A percentile compares a stretch with the other conserved stretches of the same genome.
phyloP scores from a whole-genome alignment of 257 asterid species.

The Petunia axillaris region DNA sequence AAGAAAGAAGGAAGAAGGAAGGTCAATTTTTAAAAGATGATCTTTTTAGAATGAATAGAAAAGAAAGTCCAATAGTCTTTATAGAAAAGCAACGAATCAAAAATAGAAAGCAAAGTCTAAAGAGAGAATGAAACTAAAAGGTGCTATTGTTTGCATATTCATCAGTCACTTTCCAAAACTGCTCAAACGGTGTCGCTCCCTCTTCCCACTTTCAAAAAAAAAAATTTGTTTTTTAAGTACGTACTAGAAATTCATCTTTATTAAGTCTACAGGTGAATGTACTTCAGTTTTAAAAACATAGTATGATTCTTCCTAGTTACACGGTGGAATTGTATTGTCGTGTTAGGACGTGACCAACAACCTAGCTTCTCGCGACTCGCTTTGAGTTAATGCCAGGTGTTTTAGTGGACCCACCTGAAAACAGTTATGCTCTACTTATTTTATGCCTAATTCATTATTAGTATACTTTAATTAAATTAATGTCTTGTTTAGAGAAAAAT shows the following conservation, averaged over 20 bases:
- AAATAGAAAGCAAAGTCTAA: constrained; percentile 35
- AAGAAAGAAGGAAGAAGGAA: neutral
- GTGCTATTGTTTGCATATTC: constrained; percentile 21
- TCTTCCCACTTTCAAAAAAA: neutral
- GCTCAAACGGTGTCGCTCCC: constrained; percentile 43
- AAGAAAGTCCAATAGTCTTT: constrained; percentile 34
- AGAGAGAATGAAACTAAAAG: constrained; percentile 51
- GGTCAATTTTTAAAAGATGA: constrained; percentile 2
- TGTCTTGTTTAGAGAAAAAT: neutral
- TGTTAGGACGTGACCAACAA: constrained; percentile 23
- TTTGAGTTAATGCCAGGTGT: neutral
- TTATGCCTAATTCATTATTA: neutral
- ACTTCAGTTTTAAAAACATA: no score
- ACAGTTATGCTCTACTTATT: neutral
- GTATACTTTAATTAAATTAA: neutral
- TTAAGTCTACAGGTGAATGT: no score
- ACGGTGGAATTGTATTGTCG: constrained; percentile 23
- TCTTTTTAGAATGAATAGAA: constrained; percentile 27
- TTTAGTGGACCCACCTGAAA: neutral
- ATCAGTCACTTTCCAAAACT: constrained; percentile 10
- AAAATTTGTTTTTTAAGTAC: neutral
- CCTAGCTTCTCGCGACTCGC: constrained; percentile 26
- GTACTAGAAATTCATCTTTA: no score
- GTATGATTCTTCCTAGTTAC: constrained; percentile 23
- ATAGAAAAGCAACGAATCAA: constrained; percentile 51